Conservation (phyloP, 2,329 filamentous ascomycete genomes). For the Purpureocillium takamizusanense region DNA sequence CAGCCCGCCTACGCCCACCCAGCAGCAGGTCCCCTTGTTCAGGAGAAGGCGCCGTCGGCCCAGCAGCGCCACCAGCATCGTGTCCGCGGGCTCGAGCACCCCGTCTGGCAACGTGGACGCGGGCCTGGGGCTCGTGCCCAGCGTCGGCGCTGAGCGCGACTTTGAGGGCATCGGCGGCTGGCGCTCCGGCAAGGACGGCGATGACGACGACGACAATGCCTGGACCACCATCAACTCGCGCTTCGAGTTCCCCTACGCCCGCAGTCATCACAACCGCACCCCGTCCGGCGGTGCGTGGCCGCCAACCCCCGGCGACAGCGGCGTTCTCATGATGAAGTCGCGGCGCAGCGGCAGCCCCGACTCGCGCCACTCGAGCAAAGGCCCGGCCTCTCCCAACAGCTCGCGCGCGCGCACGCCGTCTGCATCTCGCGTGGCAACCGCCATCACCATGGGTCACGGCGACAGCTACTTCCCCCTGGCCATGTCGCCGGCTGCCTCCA, state of each 20-base stretch:
- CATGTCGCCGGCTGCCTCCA: conserved; percentile 21
- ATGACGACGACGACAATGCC: conserved; percentile 30
- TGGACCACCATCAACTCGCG: conserved; percentile 46
- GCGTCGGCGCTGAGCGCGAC: conserved; percentile 43
- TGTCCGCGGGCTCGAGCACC: conserved; percentile 23
- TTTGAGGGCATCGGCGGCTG: conserved; percentile 53
- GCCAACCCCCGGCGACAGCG: conserved; percentile 28
- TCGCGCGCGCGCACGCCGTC: conserved; percentile 41
- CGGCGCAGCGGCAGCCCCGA: conserved; percentile 25
- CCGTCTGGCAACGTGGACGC: conserved; percentile 20
- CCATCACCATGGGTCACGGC: conserved; percentile 15
- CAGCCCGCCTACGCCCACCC: conserved; percentile 6
- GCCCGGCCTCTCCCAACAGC: conserved; percentile 32
- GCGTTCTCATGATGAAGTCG: conserved; percentile 34
- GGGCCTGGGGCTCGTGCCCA: conserved; percentile 32
- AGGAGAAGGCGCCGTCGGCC: conserved; percentile 23
- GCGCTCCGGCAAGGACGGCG: conserved; percentile 36
- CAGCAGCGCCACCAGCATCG: conserved; percentile 20
- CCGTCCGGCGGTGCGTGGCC: conserved; percentile 23
- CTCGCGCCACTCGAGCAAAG: conserved; percentile 10
- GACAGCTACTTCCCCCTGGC: conserved; percentile 34
- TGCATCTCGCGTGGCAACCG: conserved; percentile 22
- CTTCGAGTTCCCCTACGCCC: conserved; percentile 32
- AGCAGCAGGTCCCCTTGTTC: conserved; percentile 5
- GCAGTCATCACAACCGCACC: conserved; percentile 32